Percentiles rank a stretch among this genome's conserved stretches.
These are phyloP conservation scores for Nymphaea thermarum DNA, from an alignment of 164 flowering plant species.

Conservation along the genomic window DNA sequence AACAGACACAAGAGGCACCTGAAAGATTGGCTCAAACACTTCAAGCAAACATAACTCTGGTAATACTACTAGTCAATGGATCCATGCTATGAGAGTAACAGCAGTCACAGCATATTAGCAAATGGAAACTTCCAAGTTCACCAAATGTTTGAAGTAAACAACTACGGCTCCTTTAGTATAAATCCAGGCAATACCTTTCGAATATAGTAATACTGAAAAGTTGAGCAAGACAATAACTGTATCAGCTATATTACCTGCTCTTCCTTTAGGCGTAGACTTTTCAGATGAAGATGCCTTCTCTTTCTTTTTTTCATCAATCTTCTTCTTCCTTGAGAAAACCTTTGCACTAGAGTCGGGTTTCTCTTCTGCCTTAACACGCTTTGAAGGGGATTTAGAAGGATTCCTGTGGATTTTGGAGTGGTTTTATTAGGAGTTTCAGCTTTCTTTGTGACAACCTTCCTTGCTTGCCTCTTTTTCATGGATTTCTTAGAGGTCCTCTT, in stretches of 20 bases:
- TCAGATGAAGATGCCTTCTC: slow-evolving; percentile 30
- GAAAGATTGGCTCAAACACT: no score
- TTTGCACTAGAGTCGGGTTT: slow-evolving; percentile 34
- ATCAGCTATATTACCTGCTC: slow-evolving; percentile 18
- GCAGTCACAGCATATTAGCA: no score
- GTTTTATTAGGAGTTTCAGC: slow-evolving; percentile 20
- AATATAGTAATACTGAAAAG: no score
- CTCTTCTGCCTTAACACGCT: slow-evolving; percentile 28
- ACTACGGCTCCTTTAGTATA: no score
- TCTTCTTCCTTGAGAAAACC: slow-evolving; percentile 56
- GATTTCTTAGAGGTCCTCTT: slow-evolving; percentile 9
- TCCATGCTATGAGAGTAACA: no score
- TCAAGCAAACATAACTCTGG: no score
- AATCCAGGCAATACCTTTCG: no score
- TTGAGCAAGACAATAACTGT: no score
- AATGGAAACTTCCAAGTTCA: no score
- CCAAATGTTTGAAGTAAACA: no score
- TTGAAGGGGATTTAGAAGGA: slow-evolving; percentile 28
- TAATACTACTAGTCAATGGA: no score
- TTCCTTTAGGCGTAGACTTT: slow-evolving; percentile 45
- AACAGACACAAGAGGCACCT: no score
- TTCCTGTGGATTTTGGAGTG: slow-evolving; percentile 25
- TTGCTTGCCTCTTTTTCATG: slow-evolving; percentile 18
- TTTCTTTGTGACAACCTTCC: slow-evolving; percentile 34
- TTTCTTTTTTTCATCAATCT: slow-evolving; percentile 17